Evolutionary conservation across 441 rosid genomes (phyloP), one percentile per base, ranked within the genome.

Genomic region (Melastoma candidum): DNA sequence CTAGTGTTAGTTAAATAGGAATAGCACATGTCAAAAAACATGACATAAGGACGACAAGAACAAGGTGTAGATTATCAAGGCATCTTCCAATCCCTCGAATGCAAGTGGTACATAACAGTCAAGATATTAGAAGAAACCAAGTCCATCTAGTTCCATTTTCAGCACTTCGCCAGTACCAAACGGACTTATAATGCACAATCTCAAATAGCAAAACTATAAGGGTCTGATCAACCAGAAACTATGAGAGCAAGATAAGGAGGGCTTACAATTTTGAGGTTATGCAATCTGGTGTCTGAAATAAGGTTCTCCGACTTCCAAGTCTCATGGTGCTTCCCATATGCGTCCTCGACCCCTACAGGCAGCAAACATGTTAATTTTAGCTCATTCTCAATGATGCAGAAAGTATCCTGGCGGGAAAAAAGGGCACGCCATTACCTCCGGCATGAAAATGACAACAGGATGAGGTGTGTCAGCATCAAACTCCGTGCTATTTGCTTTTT

Each of bases 251-350:
- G 49, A 65, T 39, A 22, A 51, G 7, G 36, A 29, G 36, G 36
- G 36, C 77, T 43, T 69, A 77, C 74, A 71, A 61, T 54, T 78
- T 81, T 36, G 87, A 81, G 65, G 92, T 70, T 55, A 83, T 55
- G 63, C 82, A 78, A 69, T 81, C 81, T 60, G 54, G 70, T 26
- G 71, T 77, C 66, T 75, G 77, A 48, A 83, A 68, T 44, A 75
- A 68, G n/a, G 90, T 83, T 63, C 68, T 77, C 51, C 90, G 84
- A 50, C 84, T 76, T 69, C 90, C 90, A 57, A 80, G 64, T 68
- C 90, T 78, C 90, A 83, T 83, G 61, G 90, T 83, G 73, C 87
- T 83, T 72, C 90, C 90, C 90, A 80, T 80, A 67, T 81, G 92
- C 0, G 87, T 81, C 72, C 82, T 77, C 68, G 87, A 83, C 53